Evolutionary conservation across 2,329 filamentous ascomycete species (phyloP).

Genomic region (Penicillium sp.): DNA sequence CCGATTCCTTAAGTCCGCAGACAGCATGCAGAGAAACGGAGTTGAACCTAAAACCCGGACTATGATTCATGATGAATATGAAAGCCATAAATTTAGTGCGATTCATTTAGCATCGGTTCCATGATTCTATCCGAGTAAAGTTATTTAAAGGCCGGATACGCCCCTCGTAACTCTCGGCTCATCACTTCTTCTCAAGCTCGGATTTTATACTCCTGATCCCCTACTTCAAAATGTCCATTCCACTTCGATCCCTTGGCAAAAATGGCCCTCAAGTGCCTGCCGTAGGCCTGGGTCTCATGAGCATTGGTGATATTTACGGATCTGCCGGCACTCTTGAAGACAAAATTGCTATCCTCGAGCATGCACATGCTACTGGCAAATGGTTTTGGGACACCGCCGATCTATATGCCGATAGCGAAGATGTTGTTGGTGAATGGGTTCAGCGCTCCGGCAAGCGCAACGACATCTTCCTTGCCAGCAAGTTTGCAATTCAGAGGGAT

Average conservation of each 20-base stretch:
- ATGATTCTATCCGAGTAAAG: neutral
- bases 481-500: conserved; percentile 33
- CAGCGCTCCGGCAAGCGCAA: conserved; percentile 38
- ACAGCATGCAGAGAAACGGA: neutral
- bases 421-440: conserved; percentile 42
- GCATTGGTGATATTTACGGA: conserved; percentile 23
- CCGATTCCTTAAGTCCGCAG: neutral
- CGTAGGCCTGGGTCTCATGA: conserved; percentile 28
- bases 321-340: conserved; percentile 13
- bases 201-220: neutral
- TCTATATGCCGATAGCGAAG: conserved; percentile 32
- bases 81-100: too few relatives aligned
- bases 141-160: conserved; percentile 8
- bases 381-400: conserved; percentile 38
- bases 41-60: neutral
- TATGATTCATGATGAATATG: neutral
- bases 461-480: conserved; percentile 45
- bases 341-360: conserved; percentile 27
- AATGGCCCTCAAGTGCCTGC: conserved; percentile 22
- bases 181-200: neutral
- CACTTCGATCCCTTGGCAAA: conserved; percentile 15
- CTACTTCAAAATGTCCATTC: neutral
- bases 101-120: too few relatives aligned
- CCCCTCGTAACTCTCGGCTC: neutral
- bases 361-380: conserved; percentile 31